These are phyloP conservation scores for Parascedosporium putredinis DNA, from an alignment of 2,329 filamentous ascomycete genomes.

Conservation along the genomic window DNA sequence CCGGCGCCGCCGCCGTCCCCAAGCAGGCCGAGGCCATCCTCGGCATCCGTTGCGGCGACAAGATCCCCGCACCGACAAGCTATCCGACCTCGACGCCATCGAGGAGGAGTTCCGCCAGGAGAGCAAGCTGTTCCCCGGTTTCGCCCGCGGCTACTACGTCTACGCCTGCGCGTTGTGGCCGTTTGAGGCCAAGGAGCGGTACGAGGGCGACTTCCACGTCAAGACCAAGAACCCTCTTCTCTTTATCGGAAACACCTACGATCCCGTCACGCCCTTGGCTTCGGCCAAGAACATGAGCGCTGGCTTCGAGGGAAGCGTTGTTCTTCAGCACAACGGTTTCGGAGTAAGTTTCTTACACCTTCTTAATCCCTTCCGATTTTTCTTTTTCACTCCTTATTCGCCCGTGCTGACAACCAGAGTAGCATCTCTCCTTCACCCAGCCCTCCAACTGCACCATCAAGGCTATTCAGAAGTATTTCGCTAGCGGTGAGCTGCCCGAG, in stretches of 20 bases:
- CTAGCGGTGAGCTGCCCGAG: not conserved
- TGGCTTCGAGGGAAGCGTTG: slow-evolving; percentile 32
- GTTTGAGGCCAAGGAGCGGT: slow-evolving; percentile 19
- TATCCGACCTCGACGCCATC: not conserved
- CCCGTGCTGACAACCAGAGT: not conserved
- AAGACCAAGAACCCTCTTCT: slow-evolving; percentile 33
- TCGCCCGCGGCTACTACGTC: slow-evolving; percentile 11
- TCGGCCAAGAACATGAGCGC: slow-evolving; percentile 34
- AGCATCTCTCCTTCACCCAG: not conserved
- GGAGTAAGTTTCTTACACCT: slow-evolving; percentile 34
- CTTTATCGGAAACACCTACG: slow-evolving; percentile 32
- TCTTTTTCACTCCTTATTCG: not conserved
- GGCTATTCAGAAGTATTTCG: slow-evolving; percentile 1
- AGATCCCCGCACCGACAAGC: slow-evolving; percentile 15
- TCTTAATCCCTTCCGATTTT: no score
- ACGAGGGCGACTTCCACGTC: slow-evolving; percentile 18
- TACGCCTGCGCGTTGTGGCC: slow-evolving; percentile 26
- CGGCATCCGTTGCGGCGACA: slow-evolving; percentile 29
- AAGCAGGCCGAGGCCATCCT: slow-evolving; percentile 29
- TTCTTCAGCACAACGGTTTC: slow-evolving; percentile 39
- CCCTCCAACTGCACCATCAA: slow-evolving; percentile 5
- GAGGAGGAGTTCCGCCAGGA: slow-evolving; percentile 8
- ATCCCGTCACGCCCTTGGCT: slow-evolving; percentile 37
- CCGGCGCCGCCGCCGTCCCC: slow-evolving; percentile 14
- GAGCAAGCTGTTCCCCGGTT: slow-evolving; percentile 20